These are phyloP conservation scores for Lactarius quietus DNA, from an alignment of 768 basidiomycete species.

Conservation along the genomic window DNA sequence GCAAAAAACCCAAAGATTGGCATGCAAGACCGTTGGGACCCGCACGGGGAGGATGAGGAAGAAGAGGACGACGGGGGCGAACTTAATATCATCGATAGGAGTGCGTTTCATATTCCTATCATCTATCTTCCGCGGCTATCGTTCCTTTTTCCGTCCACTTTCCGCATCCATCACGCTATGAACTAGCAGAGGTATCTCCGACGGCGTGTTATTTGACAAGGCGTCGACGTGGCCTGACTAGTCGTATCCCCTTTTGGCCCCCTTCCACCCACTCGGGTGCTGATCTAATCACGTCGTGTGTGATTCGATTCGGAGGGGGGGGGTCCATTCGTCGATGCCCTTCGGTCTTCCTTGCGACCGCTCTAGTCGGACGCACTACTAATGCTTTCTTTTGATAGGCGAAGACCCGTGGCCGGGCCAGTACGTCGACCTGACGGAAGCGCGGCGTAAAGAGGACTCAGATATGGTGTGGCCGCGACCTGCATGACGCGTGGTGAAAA, in stretches of 20 bases:
- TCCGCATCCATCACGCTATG: neutral
- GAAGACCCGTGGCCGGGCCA: conserved; percentile 69
- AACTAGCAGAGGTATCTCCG: neutral
- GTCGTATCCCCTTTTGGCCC: conserved; percentile 8
- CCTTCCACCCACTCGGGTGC: neutral
- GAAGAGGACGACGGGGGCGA: conserved; percentile 44
- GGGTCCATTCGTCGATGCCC: neutral
- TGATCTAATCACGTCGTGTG: conserved; percentile 7
- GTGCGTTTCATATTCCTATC: conserved; percentile 41
- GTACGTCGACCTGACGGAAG: conserved; percentile 69
- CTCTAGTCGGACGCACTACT: conserved; percentile 19
- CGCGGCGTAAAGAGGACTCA: conserved; percentile 51
- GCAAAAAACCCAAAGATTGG: conserved; percentile 56
- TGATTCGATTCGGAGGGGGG: neutral
- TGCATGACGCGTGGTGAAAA: conserved; percentile 33
- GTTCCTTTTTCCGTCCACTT: conserved; percentile 3
- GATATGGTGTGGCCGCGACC: conserved; percentile 72
- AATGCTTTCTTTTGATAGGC: conserved; percentile 38
- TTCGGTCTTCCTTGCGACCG: conserved; percentile 13
- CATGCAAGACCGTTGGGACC: conserved; percentile 59
- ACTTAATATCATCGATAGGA: conserved; percentile 63
- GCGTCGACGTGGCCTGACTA: conserved; percentile 8
- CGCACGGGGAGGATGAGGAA: conserved; percentile 41
- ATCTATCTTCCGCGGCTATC: conserved; percentile 4
- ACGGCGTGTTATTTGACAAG: conserved; percentile 10